Percentiles rank a stretch among this genome's conserved stretches.
Evolutionary conservation across 176 grass and related monocot species (phyloP).

Genomic region (Puccinellia tenuiflora): DNA sequence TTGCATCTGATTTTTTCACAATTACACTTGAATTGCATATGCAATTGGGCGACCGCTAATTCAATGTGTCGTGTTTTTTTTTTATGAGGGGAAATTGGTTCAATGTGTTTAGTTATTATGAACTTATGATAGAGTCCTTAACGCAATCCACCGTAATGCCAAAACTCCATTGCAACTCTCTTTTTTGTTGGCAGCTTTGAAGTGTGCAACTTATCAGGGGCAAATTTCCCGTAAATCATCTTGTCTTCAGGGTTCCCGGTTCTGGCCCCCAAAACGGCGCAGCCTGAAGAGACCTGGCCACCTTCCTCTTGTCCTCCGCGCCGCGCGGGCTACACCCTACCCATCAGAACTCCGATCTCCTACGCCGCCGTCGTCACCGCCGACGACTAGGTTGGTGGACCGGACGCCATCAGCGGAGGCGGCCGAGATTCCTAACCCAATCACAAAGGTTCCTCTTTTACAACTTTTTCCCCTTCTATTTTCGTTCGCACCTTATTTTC

Average conservation of each 20-base stretch:
- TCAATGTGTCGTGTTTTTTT: too few species aligned
- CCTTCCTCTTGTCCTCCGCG: background rate
- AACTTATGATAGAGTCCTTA: too few species aligned
- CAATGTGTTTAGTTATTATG: too few species aligned
- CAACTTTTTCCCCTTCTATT: background rate
- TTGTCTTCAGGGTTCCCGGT: background rate
- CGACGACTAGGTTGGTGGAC: slow-evolving; percentile 14
- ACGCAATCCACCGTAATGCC: too few species aligned
- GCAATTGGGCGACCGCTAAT: too few species aligned
- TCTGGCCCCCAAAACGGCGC: background rate
- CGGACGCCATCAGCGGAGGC: background rate
- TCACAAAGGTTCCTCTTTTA: background rate
- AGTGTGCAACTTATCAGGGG: too few species aligned
- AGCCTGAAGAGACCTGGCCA: background rate
- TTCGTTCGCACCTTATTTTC: background rate
- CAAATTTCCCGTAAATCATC: background rate
- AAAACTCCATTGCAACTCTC: too few species aligned
- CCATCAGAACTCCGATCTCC: background rate
- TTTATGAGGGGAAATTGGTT: too few species aligned
- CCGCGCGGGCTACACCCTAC: background rate
- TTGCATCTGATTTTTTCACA: too few species aligned
- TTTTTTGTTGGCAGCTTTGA: too few species aligned
- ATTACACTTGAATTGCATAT: too few species aligned
- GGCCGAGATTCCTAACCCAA: background rate
- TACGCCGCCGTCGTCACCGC: background rate